These are phyloP conservation scores for Sporothrix luriei DNA, from an alignment of 2,329 filamentous ascomycete genomes.

Conservation along the genomic window DNA sequence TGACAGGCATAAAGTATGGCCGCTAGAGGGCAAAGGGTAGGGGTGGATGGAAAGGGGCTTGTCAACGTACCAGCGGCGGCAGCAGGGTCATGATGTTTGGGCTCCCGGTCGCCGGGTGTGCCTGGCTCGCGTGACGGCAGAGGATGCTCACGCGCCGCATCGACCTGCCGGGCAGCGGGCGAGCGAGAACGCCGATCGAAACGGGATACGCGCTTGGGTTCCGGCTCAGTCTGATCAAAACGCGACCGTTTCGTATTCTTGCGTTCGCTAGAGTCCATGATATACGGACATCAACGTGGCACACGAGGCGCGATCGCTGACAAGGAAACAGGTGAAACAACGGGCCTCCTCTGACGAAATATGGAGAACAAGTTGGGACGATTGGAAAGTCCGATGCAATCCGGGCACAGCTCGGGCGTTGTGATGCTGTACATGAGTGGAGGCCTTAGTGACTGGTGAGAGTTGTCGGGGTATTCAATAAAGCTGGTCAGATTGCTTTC, in stretches of 20 bases:
- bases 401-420: no score
- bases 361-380: neutral
- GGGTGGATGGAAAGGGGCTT: neutral
- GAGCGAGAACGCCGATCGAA: constrained; percentile 93
- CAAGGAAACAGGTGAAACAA: neutral
- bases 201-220: constrained; percentile 73
- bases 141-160: constrained; percentile 77
- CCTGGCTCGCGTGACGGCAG: constrained; percentile 60
- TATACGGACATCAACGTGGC: constrained; percentile 17
- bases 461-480: neutral
- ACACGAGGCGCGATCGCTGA: neutral
- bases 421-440: neutral
- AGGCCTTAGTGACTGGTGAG: neutral
- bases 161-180: constrained; percentile 67
- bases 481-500: neutral
- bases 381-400: no score
- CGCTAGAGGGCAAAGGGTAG: neutral
- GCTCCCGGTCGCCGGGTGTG: constrained; percentile 45
- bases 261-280: constrained; percentile 77
- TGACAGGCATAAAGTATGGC: neutral
- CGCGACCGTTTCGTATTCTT: constrained; percentile 79
- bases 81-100: constrained; percentile 64
- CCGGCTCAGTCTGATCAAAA: constrained; percentile 88
- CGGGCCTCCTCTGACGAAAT: neutral
- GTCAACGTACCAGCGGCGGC: constrained; percentile 70